Conservation (phyloP, 1,284 basidiomycete species). For the Cryptococcus hybrid region DNA sequence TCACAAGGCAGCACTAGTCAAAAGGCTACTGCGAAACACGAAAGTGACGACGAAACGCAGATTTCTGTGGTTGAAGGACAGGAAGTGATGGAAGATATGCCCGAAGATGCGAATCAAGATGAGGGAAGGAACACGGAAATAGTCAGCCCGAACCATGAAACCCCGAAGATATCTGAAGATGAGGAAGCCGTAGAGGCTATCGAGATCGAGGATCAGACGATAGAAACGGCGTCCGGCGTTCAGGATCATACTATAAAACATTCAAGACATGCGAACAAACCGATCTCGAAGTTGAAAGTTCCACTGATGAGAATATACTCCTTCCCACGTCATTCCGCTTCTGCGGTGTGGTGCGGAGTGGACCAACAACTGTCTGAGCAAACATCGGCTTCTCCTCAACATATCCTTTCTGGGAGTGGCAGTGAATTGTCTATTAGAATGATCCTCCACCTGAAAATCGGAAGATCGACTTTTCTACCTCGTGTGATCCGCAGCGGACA, state of each 20-base stretch:
- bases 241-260: no score
- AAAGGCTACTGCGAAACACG: background rate
- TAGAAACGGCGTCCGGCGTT: background rate
- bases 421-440: no score
- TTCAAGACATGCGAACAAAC: background rate
- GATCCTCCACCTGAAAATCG: no score
- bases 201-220: background rate
- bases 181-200: background rate
- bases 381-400: no score
- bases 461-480: no score
- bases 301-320: background rate
- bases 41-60: background rate
- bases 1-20: conserved; percentile 15
- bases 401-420: no score
- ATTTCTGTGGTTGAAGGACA: background rate
- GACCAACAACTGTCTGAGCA: no score
- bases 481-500: no score
- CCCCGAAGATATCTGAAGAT: conserved; percentile 8
- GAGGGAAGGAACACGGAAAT: conserved; percentile 14
- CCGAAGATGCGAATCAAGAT: background rate
- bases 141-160: background rate
- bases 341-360: background rate
- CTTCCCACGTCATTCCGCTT: background rate
- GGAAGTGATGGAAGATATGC: background rate
- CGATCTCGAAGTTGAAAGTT: conserved; percentile 5